These are phyloP conservation scores for Excoecaria cochinchinensis DNA, from an alignment of 345 rosid genomes.

Conservation along the genomic window DNA sequence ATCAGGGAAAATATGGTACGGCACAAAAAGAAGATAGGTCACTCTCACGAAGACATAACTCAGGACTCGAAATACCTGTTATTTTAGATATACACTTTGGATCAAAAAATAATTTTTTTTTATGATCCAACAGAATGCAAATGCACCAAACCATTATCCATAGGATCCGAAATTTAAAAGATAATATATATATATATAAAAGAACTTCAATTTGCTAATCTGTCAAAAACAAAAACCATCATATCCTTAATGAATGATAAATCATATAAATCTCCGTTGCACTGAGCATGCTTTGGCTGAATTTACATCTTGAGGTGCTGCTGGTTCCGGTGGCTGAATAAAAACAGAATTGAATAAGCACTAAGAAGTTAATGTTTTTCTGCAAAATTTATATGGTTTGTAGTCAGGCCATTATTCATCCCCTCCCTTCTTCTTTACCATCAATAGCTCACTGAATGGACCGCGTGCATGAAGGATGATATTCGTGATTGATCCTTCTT, in stretches of 20 bases:
- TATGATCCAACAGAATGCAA: no score
- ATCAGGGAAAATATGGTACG: background rate
- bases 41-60: background rate
- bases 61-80: no score
- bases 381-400: background rate
- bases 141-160: no score
- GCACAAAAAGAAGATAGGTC: background rate
- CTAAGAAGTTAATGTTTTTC: background rate
- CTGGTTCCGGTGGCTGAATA: no score
- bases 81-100: no score
- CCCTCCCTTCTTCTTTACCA: background rate
- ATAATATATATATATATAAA: no score
- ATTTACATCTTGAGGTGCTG: no score
- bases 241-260: background rate
- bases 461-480: constrained; percentile 58
- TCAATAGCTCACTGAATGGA: constrained; percentile 46
- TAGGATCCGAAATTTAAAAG: no score
- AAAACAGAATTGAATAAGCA: background rate
- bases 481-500: constrained; percentile 58
- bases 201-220: no score
- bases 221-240: background rate
- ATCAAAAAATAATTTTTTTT: no score
- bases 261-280: background rate
- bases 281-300: no score
- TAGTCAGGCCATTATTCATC: no score